Evolutionary conservation across 73 alveolate species (phyloP), one percentile per base, ranked within the genome.

Genomic region (Paramecium primaurelia): DNA sequence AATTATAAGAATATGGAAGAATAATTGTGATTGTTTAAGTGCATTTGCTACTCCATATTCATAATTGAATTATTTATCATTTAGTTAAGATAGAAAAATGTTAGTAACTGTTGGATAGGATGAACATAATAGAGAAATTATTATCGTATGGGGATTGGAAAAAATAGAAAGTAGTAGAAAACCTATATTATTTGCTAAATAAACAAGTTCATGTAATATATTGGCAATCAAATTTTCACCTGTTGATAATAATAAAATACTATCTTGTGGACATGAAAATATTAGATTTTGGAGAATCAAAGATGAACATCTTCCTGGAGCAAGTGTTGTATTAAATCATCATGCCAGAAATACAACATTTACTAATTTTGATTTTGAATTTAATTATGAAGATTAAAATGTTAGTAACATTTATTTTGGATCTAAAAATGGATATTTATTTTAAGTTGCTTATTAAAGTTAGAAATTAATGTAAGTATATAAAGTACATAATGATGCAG

Each of bases 281-380:
- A 98, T 98, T 36, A 93, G 98, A 94, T 97, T 96, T 90, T 98
- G 99, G 99, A 97, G 99, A 96, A 96, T 98, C 51, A 98, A 97
- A 84, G 96, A 96, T n/a, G 96, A 93, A 12, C 97, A 96, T 84
- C 84, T 98, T 20, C 97, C 95, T 36, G 99, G 99, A 5, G 93
- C 97, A 40, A 96, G 99, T n/a, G 96, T 98, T 8, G 99, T 97
- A 9, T 91, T 98, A 59, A 96, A 98, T 88, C 99, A 97, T 86
- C 98, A 95, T 92, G 99, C 99, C 0, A 95, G 99, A 86, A 97
- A 97, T 83, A 96, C 98, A 10, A 93, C 96, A 71, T 98, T 98
- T 77, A 94, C 98, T 12, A 93, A 95, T 58, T 92, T 98, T 83
- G 99, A 96, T 85, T 98, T 93, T 93, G 98, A 98, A 58, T 96